These are phyloP conservation scores for Ophiostoma fasciatum DNA, from an alignment of 2,329 filamentous ascomycete species.

Conservation along the genomic window DNA sequence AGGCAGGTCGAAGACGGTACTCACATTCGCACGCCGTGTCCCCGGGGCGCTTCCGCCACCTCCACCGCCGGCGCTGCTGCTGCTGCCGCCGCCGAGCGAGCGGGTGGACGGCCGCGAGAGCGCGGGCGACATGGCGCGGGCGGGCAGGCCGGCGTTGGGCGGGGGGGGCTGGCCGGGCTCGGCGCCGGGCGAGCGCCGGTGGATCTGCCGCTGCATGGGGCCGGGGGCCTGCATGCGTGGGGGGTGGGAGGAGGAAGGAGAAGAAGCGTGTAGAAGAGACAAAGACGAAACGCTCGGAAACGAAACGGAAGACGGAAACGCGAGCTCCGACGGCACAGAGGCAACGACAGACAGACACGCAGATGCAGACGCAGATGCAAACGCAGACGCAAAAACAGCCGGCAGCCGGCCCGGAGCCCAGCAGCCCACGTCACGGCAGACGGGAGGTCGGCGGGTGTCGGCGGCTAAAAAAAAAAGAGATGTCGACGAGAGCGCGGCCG, in stretches of 20 bases:
- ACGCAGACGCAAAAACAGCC: no score
- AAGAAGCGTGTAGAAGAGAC: not conserved
- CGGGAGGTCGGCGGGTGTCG: no score
- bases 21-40: slow-evolving; percentile 42
- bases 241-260: not conserved
- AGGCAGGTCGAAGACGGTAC: slow-evolving; percentile 13
- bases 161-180: slow-evolving; percentile 45
- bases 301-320: no score
- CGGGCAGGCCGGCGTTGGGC: slow-evolving; percentile 30
- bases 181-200: slow-evolving; percentile 48
- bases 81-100: slow-evolving; percentile 23
- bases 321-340: no score
- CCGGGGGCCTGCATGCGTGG: slow-evolving; percentile 35
- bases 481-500: no score
- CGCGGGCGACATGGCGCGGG: slow-evolving; percentile 47
- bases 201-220: slow-evolving; percentile 37
- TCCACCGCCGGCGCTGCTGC: slow-evolving; percentile 16
- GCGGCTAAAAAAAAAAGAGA: no score
- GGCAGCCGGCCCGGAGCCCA: no score
- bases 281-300: no score
- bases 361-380: no score
- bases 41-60: slow-evolving; percentile 21
- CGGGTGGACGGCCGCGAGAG: slow-evolving; percentile 51
- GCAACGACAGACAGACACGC: no score
- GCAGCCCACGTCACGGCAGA: no score